Percentiles rank a stretch among this genome's conserved stretches.
Conservation (phyloP, 257 asterid species). For the Capsicum pubescens region DNA sequence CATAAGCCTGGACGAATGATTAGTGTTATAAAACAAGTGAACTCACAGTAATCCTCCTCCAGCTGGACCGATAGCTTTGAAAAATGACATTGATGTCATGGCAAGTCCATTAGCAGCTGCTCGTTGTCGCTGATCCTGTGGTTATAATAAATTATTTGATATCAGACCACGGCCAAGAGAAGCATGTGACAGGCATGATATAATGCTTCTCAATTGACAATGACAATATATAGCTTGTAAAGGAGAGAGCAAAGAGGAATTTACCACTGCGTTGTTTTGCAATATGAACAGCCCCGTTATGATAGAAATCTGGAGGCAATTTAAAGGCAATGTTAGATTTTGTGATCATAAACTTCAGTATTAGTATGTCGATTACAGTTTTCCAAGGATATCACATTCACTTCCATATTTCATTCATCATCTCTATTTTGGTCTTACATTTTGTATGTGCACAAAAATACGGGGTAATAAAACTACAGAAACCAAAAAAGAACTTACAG, state of each 20-base stretch:
- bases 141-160: not conserved
- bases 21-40: conserved; percentile 24
- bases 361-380: not conserved
- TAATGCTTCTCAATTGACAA: not conserved
- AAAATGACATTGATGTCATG: conserved; percentile 87
- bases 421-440: not conserved
- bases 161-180: not conserved
- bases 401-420: not conserved
- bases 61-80: conserved; percentile 81
- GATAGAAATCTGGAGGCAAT: conserved; percentile 61
- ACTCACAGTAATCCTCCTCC: conserved; percentile 89
- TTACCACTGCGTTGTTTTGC: conserved; percentile 88
- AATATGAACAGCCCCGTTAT: conserved; percentile 75
- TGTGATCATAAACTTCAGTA: not conserved
- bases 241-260: conserved; percentile 24
- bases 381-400: too few species aligned
- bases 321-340: conserved; percentile 27
- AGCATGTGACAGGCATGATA: not conserved
- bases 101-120: conserved; percentile 92
- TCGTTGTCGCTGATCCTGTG: conserved; percentile 73
- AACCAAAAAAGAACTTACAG: conserved; percentile 53
- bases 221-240: not conserved
- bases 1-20: not conserved
- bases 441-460: not conserved
- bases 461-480: not conserved